Conservation (phyloP, 768 basidiomycete species). For the Serpula lacrymans region DNA sequence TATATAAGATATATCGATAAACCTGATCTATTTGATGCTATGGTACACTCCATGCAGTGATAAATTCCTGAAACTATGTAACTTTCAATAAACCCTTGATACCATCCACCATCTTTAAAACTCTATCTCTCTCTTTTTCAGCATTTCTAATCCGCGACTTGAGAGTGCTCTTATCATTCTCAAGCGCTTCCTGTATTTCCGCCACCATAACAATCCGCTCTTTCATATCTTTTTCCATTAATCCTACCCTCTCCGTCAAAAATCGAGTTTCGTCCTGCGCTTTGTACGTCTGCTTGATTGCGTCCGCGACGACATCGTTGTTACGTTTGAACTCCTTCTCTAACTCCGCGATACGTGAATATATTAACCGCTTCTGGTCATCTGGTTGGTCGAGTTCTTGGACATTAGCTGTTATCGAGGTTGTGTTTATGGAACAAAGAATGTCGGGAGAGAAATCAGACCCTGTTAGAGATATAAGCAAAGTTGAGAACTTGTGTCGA, state of each 20-base stretch:
- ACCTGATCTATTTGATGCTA: too few species aligned
- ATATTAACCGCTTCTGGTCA: too few species aligned
- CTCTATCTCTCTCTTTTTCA: slow-evolving; percentile 20
- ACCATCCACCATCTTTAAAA: too few species aligned
- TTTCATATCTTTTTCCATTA: slow-evolving; percentile 16
- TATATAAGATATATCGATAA: too few species aligned
- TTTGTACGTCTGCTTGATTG: slow-evolving; percentile 14
- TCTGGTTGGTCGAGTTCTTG: background rate
- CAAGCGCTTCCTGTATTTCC: background rate
- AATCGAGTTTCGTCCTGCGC: slow-evolving; percentile 12
- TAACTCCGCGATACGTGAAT: slow-evolving; percentile 2
- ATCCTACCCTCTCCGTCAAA: slow-evolving; percentile 22
- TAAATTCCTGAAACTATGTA: too few species aligned
- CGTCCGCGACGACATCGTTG: slow-evolving; percentile 10
- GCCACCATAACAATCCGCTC: slow-evolving; percentile 3
- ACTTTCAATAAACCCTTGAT: too few species aligned
- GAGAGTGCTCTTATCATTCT: slow-evolving; percentile 6
- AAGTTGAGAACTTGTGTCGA: too few species aligned
- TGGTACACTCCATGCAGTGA: too few species aligned
- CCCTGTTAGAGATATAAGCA: slow-evolving; percentile 15
- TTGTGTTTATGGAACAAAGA: background rate
- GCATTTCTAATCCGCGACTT: slow-evolving; percentile 11
- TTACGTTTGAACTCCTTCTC: slow-evolving; percentile 9
- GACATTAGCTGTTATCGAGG: background rate
- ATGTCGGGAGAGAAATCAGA: background rate